Evolutionary conservation across 2,329 filamentous ascomycete genomes (phyloP).

Genomic region (Colletotrichum tropicale): DNA sequence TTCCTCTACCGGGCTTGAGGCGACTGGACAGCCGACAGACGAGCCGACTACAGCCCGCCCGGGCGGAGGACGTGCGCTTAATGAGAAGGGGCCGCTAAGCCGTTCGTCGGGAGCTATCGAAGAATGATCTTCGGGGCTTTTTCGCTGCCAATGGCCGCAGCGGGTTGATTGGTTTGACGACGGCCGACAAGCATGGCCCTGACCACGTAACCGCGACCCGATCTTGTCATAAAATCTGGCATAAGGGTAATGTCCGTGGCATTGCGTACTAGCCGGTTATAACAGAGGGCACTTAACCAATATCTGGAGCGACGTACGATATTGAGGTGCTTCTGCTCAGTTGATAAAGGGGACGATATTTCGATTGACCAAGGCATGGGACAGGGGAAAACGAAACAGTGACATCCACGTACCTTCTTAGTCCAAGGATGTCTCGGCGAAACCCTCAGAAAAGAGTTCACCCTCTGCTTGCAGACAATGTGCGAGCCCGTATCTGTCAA

Average conservation of each 20-base stretch:
- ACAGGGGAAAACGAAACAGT: background rate
- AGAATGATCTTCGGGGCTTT: conserved; percentile 17
- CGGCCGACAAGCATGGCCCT: conserved; percentile 18
- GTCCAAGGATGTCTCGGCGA: background rate
- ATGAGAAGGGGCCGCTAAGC: conserved; percentile 7
- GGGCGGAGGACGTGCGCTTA: conserved; percentile 8
- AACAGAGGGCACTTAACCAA: background rate
- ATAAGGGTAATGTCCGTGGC: conserved; percentile 12
- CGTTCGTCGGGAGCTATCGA: conserved; percentile 16
- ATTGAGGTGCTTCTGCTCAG: background rate
- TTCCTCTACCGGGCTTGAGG: background rate
- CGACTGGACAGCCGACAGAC: conserved; percentile 4
- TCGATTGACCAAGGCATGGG: background rate
- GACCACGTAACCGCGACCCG: conserved; percentile 14
- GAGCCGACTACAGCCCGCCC: conserved; percentile 7
- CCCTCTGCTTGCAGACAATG: background rate
- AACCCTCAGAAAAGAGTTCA: background rate
- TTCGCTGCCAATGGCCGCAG: conserved; percentile 13
- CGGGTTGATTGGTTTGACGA: background rate
- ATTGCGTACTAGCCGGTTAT: background rate
- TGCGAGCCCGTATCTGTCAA: background rate
- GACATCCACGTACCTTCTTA: background rate
- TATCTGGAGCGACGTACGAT: background rate
- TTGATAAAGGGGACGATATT: background rate
- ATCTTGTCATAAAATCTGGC: conserved; percentile 18